Conservation (phyloP, 2,329 filamentous ascomycete genomes). For the Lecanicillium sp. region DNA sequence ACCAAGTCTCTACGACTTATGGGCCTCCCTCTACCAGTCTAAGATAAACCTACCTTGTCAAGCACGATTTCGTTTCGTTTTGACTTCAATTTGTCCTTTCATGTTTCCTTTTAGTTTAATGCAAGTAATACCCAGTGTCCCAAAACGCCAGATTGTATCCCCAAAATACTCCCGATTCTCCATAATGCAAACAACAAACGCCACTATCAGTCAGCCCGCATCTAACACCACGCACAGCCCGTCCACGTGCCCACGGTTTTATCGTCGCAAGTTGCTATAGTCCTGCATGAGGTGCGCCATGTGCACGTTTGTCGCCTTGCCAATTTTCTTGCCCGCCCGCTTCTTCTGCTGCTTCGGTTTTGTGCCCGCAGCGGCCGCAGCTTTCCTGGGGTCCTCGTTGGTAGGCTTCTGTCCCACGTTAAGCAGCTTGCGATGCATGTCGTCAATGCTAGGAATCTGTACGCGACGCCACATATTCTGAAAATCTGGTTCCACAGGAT, state of each 20-base stretch:
- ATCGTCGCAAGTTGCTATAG: conserved; percentile 43
- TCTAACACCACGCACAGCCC: too few species aligned
- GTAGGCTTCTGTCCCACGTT: conserved; percentile 76
- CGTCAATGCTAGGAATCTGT: conserved; percentile 64
- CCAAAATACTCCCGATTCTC: too few species aligned
- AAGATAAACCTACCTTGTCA: too few species aligned
- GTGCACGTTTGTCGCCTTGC: conserved; percentile 80
- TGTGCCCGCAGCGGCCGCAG: conserved; percentile 29
- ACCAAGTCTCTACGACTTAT: too few species aligned
- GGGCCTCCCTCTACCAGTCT: too few species aligned
- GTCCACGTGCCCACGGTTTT: conserved; percentile 8
- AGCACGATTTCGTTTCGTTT: too few species aligned
- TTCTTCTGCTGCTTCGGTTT: conserved; percentile 69
- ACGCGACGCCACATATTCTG: conserved; percentile 74
- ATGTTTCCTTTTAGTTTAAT: too few species aligned
- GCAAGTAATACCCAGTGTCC: too few species aligned
- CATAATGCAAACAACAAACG: too few species aligned
- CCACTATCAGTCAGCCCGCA: too few species aligned
- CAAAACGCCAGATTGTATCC: too few species aligned
- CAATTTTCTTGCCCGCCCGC: conserved; percentile 53
- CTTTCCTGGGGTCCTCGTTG: conserved; percentile 63
- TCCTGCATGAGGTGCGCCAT: conserved; percentile 78
- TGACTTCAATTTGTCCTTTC: too few species aligned
- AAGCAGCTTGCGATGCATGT: conserved; percentile 68
- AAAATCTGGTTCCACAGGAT: conserved; percentile 76